Conservation (phyloP, 2,329 filamentous ascomycete species). For the Colletotrichum noveboracense region DNA sequence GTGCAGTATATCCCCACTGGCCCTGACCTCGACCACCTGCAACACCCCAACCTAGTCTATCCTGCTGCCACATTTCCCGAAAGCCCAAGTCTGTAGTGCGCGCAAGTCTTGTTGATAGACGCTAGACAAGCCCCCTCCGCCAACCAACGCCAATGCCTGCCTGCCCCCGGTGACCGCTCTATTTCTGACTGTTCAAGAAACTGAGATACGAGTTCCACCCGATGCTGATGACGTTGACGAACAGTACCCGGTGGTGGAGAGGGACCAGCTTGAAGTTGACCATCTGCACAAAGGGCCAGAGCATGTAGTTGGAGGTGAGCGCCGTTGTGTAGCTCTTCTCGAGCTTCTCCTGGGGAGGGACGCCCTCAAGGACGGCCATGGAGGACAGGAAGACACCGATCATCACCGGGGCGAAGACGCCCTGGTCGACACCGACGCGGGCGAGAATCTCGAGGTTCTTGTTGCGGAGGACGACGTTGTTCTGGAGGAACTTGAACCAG, state of each 20-base stretch:
- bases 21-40: not conserved
- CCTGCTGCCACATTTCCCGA: not conserved
- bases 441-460: slow-evolving; percentile 76
- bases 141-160: too few species aligned
- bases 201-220: slow-evolving; percentile 72
- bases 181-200: slow-evolving; percentile 57
- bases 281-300: slow-evolving; percentile 87
- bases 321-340: slow-evolving; percentile 72
- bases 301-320: slow-evolving; percentile 81
- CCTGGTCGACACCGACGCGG: slow-evolving; percentile 82
- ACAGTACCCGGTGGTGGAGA: slow-evolving; percentile 80
- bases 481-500: slow-evolving; percentile 84
- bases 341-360: slow-evolving; percentile 67
- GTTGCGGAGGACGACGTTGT: slow-evolving; percentile 67
- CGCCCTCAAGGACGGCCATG: slow-evolving; percentile 84
- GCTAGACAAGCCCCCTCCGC: not conserved
- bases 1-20: not conserved
- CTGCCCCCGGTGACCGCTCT: not conserved
- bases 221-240: slow-evolving; percentile 82
- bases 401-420: slow-evolving; percentile 83
- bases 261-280: slow-evolving; percentile 90
- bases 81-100: not conserved
- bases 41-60: not conserved
- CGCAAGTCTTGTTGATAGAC: not conserved
- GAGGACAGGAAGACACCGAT: slow-evolving; percentile 81